Conservation (phyloP, 2,329 filamentous ascomycete genomes). For the Scytalidium sp. region DNA sequence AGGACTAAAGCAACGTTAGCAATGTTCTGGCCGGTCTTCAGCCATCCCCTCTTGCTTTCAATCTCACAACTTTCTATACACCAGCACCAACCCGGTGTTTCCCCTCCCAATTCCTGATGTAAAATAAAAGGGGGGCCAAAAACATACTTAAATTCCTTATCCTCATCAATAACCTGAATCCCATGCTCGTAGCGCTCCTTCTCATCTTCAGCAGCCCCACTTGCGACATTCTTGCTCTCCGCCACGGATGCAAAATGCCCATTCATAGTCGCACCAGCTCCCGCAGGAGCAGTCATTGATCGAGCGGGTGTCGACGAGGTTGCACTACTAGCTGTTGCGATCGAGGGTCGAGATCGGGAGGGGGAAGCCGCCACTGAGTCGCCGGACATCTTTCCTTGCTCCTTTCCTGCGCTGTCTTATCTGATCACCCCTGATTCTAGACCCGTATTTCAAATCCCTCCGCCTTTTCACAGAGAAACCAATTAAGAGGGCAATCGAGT, state of each 20-base stretch:
- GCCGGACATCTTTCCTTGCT: too few relatives aligned
- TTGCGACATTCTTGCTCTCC: background rate
- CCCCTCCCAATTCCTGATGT: background rate
- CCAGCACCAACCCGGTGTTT: background rate
- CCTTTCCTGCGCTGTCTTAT: too few relatives aligned
- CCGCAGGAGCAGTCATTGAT: background rate
- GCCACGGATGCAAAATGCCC: slow-evolving; percentile 71
- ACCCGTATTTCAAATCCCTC: too few relatives aligned
- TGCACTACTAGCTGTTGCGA: too few relatives aligned
- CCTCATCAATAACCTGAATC: slow-evolving; percentile 93
- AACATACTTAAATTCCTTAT: slow-evolving; percentile 92
- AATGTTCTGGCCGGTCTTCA: slow-evolving; percentile 2
- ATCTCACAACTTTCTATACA: too few relatives aligned
- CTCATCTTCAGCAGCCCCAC: slow-evolving; percentile 47
- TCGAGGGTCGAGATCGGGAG: too few relatives aligned
- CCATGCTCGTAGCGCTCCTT: slow-evolving; percentile 81
- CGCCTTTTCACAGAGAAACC: too few relatives aligned
- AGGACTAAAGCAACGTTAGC: slow-evolving; percentile 46
- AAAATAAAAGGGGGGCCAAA: slow-evolving; percentile 7
- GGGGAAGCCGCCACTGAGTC: too few relatives aligned
- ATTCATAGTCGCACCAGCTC: slow-evolving; percentile 67
- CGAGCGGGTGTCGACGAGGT: too few relatives aligned
- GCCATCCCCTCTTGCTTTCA: too few relatives aligned
- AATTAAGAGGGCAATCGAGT: too few relatives aligned
- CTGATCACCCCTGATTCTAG: too few relatives aligned